These are phyloP conservation scores for Tolypocladium pustulatum DNA, from an alignment of 2,329 filamentous ascomycete species.

Conservation along the genomic window DNA sequence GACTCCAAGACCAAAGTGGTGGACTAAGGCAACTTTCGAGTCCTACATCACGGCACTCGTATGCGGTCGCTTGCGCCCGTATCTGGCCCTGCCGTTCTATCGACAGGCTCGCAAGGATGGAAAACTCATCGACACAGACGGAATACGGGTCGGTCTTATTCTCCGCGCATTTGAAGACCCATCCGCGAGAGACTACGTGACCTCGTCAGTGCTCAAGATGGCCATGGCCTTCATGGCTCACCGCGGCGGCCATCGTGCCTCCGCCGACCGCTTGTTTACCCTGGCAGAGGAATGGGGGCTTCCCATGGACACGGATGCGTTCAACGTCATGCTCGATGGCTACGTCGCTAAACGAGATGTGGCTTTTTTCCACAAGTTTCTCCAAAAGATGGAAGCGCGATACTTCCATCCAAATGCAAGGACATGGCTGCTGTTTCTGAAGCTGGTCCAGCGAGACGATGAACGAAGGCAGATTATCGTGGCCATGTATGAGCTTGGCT, in stretches of 20 bases:
- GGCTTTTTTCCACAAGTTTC: conserved; percentile 27
- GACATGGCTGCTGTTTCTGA: conserved; percentile 39
- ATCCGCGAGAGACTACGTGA: conserved; percentile 21
- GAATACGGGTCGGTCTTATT: conserved; percentile 27
- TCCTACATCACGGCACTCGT: conserved; percentile 31
- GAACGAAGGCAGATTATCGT: conserved; percentile 34
- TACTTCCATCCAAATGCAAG: conserved; percentile 29
- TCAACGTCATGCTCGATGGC: conserved; percentile 35
- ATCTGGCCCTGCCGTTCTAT: conserved; percentile 24
- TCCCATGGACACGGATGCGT: conserved; percentile 33
- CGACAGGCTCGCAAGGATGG: conserved; percentile 14
- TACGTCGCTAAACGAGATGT: conserved; percentile 28
- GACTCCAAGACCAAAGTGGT: conserved; percentile 25
- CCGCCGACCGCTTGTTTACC: conserved; percentile 24
- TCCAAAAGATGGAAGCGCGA: conserved; percentile 29
- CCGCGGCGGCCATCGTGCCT: conserved; percentile 22
- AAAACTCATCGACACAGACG: conserved; percentile 23
- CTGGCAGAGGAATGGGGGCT: conserved; percentile 25
- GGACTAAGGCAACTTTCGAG: conserved; percentile 31
- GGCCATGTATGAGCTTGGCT: conserved; percentile 33
- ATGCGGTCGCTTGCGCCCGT: conserved; percentile 22
- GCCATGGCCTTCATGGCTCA: conserved; percentile 31
- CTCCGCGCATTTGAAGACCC: conserved; percentile 26
- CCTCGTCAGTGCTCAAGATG: conserved; percentile 29
- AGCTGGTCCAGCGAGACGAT: conserved; percentile 49